Conservation (phyloP, 805 yeast species). For the Yarrowia divulgata region DNA sequence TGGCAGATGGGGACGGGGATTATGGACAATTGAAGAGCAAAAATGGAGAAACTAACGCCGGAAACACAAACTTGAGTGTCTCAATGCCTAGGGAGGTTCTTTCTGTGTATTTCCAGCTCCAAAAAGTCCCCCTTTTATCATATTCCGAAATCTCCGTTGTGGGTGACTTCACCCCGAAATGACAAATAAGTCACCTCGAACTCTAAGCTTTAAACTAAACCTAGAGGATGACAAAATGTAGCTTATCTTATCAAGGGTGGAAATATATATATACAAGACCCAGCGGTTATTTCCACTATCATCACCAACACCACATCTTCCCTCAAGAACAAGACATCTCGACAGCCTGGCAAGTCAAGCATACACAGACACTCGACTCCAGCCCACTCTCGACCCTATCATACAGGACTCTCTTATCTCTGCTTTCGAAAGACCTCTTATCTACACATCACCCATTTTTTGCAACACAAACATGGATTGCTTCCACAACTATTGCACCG, state of each 20-base stretch:
- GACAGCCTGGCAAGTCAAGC: slow-evolving; percentile 6
- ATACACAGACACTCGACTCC: slow-evolving; percentile 1
- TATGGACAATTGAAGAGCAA: neutral
- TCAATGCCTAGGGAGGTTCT: neutral
- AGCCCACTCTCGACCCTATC: slow-evolving; percentile 3
- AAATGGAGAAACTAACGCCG: neutral
- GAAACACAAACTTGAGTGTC: neutral
- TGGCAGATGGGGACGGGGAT: neutral
- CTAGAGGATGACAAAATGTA: slow-evolving; percentile 35
- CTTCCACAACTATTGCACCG: slow-evolving; percentile 50
- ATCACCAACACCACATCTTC: slow-evolving; percentile 1
- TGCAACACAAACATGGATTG: slow-evolving; percentile 34
- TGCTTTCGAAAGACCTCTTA: neutral
- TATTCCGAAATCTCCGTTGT: slow-evolving; percentile 19
- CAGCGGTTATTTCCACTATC: slow-evolving; percentile 11
- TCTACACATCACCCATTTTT: slow-evolving; percentile 7
- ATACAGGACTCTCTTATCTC: neutral
- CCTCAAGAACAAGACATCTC: slow-evolving; percentile 2
- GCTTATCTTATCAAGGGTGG: slow-evolving; percentile 40
- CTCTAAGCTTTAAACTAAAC: slow-evolving; percentile 27
- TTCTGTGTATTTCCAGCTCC: neutral
- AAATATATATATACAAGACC: slow-evolving; percentile 29
- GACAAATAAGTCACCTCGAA: slow-evolving; percentile 36
- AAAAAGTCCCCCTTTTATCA: neutral
- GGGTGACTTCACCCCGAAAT: slow-evolving; percentile 18